Base-by-base conservation (phyloP, 2,329 filamentous ascomycete species). In the Calcarisporium arbuscula region DNA sequence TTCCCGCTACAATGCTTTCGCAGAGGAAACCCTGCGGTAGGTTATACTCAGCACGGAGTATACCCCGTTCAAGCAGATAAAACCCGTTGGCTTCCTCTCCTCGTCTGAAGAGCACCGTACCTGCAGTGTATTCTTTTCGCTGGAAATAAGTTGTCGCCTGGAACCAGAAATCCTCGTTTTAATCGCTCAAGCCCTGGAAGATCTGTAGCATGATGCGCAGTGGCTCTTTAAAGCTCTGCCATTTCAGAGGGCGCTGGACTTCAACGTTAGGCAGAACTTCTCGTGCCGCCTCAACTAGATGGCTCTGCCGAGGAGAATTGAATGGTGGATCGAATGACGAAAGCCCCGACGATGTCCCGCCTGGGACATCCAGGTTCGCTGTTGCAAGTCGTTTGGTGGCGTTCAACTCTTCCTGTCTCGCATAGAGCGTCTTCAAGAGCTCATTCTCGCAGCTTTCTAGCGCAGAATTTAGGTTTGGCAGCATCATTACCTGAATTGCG, bases 121-220 rank as follows among this genome's bases (percentile, higher is more conserved):
- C 87, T 0, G 79, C 72, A 0, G 70, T 47, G 43, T 82, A 85
- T 40, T 82, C 76, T 42, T 75, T 75, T 28, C 77, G 76, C 25
- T 67, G 62, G 53, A 98, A 95, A 62, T 84, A 96, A 0, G 74
- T 67, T 5, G 77, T 77, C 0, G 80, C 81, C 2, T 77, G 77
- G 59, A 89, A 90, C 92, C 92, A 98, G 56, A 96, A 96, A 58
- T 95, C 89, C 57, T 95, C 88, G 52, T 90, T 92, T 57, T 85
- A 80, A 34, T 78, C 68, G 33, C 85, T 94, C 10, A 95, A 67
- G 28, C 87, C 85, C 53, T 92, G 83, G 63, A 98, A 96, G n/a
- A 92, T 86, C 56, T 95, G 90, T 17, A 98, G 72, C 58, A 98
- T 86, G 30, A 98, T 77, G 2, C 86, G 84, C 7, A 96, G 74